phyloP scores from a whole-genome alignment of 768 basidiomycete genomes.

The Pulveroboletus frians region DNA sequence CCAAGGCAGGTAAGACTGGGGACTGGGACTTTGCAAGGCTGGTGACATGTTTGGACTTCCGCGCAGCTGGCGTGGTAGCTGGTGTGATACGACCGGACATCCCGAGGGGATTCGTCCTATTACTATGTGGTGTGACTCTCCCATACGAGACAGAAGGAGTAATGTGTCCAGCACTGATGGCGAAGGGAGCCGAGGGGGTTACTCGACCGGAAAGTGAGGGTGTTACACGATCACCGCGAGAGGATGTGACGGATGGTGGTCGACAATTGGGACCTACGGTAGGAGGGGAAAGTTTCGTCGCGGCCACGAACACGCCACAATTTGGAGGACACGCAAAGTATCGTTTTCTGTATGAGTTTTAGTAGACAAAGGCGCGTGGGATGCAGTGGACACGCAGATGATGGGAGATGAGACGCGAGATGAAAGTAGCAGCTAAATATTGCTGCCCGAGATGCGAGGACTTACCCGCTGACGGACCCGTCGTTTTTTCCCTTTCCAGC shows the following conservation, averaged over 20 bases:
- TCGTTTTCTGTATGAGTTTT: constrained; percentile 45
- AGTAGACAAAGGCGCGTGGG: constrained; percentile 6
- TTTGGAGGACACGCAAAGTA: constrained; percentile 84
- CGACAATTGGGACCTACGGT: constrained; percentile 59
- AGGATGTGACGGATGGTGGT: constrained; percentile 79
- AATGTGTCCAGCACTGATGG: constrained; percentile 41
- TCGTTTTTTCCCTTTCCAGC: constrained; percentile 93
- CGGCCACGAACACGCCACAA: constrained; percentile 89
- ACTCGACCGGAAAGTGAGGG: constrained; percentile 42
- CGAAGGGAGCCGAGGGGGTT: constrained; percentile 40
- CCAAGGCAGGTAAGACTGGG: constrained; percentile 20
- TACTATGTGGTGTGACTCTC: constrained; percentile 35
- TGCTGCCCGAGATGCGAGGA: constrained; percentile 9
- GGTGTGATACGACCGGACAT: constrained; percentile 49
- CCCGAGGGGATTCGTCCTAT: constrained; percentile 23
- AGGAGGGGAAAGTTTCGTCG: constrained; percentile 73
- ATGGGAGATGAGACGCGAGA: background rate
- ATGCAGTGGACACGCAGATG: background rate
- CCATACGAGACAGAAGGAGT: constrained; percentile 53
- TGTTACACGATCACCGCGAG: constrained; percentile 44
- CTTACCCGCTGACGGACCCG: constrained; percentile 84
- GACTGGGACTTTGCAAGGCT: constrained; percentile 32
- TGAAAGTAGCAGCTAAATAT: background rate
- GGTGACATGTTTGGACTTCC: constrained; percentile 30
- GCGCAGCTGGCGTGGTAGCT: constrained; percentile 26